phyloP scores from a whole-genome alignment of 1,284 basidiomycete species.

The Thecaphora frezii region DNA sequence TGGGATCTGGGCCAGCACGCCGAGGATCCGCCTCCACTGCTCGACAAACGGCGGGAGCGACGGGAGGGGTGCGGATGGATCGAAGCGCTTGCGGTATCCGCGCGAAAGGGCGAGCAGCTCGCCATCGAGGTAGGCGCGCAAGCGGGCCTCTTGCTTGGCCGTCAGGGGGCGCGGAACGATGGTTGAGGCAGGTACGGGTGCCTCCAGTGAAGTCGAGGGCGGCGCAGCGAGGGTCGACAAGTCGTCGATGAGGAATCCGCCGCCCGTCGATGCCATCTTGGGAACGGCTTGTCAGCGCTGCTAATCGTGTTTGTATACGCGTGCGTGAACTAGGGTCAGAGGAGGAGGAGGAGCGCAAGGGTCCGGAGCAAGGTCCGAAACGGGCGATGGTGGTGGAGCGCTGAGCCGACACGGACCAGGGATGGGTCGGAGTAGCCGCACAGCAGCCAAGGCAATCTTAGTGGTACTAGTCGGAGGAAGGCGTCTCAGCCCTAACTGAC shows the following conservation, averaged over 20 bases:
- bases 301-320: too few species aligned
- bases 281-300: too few species aligned
- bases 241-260: slow-evolving; percentile 34
- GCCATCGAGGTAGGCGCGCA: slow-evolving; percentile 41
- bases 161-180: slow-evolving; percentile 16
- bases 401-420: too few species aligned
- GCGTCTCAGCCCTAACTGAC: too few species aligned
- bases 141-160: slow-evolving; percentile 38
- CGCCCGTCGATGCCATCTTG: slow-evolving; percentile 4
- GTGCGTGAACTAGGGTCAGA: too few species aligned
- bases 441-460: too few species aligned
- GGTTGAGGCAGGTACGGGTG: not conserved
- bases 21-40: slow-evolving; percentile 26
- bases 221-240: slow-evolving; percentile 7
- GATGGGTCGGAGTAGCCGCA: too few species aligned
- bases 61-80: slow-evolving; percentile 25
- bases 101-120: slow-evolving; percentile 35
- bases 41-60: slow-evolving; percentile 33
- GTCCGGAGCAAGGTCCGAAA: too few species aligned
- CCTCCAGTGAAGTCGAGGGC: too few species aligned
- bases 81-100: slow-evolving; percentile 40
- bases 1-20: slow-evolving; percentile 38
- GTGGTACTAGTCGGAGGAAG: too few species aligned
- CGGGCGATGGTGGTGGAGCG: too few species aligned
- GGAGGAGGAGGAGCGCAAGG: too few species aligned